These are phyloP conservation scores for Tieghemostelium lacteum DNA, from an alignment of 78 protist species.

Conservation along the genomic window DNA sequence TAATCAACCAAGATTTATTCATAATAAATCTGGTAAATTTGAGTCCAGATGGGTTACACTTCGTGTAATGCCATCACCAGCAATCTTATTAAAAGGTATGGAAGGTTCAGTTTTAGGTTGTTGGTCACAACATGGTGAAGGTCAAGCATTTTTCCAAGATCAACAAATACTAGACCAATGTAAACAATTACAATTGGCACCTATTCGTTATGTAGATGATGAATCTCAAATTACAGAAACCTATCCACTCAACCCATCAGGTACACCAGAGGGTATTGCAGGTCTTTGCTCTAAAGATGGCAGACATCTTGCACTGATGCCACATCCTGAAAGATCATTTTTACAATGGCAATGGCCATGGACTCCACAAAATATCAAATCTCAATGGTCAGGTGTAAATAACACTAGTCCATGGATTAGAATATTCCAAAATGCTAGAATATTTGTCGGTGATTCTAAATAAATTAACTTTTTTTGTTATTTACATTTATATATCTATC, in stretches of 20 bases:
- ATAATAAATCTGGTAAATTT: conserved; percentile 90
- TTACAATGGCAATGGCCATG: conserved; percentile 80
- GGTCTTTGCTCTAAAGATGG: conserved; percentile 90
- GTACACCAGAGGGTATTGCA: conserved; percentile 93
- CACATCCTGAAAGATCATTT: conserved; percentile 93
- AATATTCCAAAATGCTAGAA: conserved; percentile 85
- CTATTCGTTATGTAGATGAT: conserved; percentile 93
- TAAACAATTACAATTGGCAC: conserved; percentile 19
- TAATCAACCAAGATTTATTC: conserved; percentile 89
- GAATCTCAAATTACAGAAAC: conserved; percentile 68
- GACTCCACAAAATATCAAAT: conserved; percentile 43
- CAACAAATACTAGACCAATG: conserved; percentile 17
- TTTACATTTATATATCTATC: too few species aligned
- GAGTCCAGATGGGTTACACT: conserved; percentile 89
- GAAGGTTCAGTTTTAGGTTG: conserved; percentile 82
- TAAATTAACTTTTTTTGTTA: too few species aligned
- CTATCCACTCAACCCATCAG: conserved; percentile 96
- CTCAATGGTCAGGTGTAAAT: conserved; percentile 22
- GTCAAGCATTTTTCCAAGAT: conserved; percentile 64
- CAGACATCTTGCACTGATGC: conserved; percentile 94
- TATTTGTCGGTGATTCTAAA: conserved; percentile 19
- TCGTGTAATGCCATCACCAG: conserved; percentile 40
- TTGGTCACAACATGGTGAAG: conserved; percentile 95
- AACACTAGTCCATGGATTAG: conserved; percentile 78
- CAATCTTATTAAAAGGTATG: conserved; percentile 88